Evolutionary conservation across 1,284 basidiomycete species (phyloP), one percentile per base, ranked within the genome.

Genomic region (Puccinia novopanici): DNA sequence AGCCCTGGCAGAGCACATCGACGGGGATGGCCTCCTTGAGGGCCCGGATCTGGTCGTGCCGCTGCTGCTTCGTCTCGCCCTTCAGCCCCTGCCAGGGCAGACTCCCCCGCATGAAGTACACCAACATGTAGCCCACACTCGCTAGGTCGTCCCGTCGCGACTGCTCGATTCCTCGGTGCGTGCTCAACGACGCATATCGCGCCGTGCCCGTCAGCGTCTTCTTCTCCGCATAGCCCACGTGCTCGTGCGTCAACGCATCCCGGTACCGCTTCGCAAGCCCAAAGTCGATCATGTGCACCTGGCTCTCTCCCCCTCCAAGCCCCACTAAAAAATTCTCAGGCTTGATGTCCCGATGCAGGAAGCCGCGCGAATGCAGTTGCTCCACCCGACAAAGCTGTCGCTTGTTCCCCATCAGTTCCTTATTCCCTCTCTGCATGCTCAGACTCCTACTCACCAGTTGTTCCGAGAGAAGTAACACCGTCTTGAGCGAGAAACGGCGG

Each of bases 281-380:
- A 83, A 99, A 99, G 87, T 99, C 97, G 86, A 99, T 98, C 84
- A 98, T 93, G 85, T 98, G 98, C 88, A 99, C 96, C 8, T 54
- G 52, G 52, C 22, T 22, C 83, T 95, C 96, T 83, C 96, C 94
- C 89, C 98, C 99, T 84, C 96, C 97, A 82, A 99, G 98, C 61
- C 97, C 97, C 95, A 99, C 98, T 85, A 54, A 54, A n/a, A 54
- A 54, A 88, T 99, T 99, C 89, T 99, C 96, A 71, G 97, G 97
- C 88, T 99, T 99, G 90, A 99, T 95, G 86, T 99, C 97, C 83
- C 96, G 94, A 87, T 99, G 97, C 83, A 99, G 98, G 87, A 99
- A 99, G 89, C 99, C 99, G 86, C 95, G 93, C 27, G 95, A 98
- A 88, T 99, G 97, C 84, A 98, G 94, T 88, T 98, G 98, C 87